Percentiles rank a stretch among this genome's conserved stretches.
Conservation (phyloP, 345 rosid genomes). For the Eucalyptus fibrosa region DNA sequence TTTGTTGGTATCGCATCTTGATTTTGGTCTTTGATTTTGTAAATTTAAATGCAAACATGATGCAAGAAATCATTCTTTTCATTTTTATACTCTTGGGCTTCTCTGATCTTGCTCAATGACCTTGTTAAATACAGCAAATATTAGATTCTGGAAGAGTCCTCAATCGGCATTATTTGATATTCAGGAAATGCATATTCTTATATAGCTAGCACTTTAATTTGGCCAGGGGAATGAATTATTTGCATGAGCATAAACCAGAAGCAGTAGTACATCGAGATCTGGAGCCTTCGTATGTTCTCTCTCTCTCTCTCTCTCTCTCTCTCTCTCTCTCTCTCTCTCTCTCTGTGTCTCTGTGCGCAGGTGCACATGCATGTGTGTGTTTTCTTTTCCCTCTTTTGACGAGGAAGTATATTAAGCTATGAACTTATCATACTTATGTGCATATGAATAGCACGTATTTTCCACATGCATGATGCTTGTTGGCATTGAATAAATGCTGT, state of each 20-base stretch:
- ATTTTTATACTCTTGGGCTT: background rate
- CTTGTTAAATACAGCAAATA: background rate
- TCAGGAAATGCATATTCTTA: background rate
- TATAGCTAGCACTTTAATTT: background rate
- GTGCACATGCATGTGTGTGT: background rate
- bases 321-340: too few species aligned
- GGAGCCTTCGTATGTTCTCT: constrained; percentile 68
- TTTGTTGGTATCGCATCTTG: background rate
- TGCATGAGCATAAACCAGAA: constrained; percentile 79
- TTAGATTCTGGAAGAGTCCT: background rate
- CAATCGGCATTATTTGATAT: background rate
- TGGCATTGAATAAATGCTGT: background rate
- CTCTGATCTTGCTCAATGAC: background rate
- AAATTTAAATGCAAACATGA: background rate
- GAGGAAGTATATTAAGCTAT: background rate
- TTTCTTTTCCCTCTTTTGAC: background rate
- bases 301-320: background rate
- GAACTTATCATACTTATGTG: background rate
- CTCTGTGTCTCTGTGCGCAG: background rate
- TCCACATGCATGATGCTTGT: background rate
- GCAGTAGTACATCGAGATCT: constrained; percentile 77
- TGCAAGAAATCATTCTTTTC: background rate
- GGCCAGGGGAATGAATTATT: constrained; percentile 81
- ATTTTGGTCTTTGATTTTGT: background rate
- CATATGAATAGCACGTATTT: background rate